A percentile compares a stretch with the other conserved stretches of the same genome.
Evolutionary conservation across 2,329 filamentous ascomycete species (phyloP).

Genomic region (Ophiostoma sp.): DNA sequence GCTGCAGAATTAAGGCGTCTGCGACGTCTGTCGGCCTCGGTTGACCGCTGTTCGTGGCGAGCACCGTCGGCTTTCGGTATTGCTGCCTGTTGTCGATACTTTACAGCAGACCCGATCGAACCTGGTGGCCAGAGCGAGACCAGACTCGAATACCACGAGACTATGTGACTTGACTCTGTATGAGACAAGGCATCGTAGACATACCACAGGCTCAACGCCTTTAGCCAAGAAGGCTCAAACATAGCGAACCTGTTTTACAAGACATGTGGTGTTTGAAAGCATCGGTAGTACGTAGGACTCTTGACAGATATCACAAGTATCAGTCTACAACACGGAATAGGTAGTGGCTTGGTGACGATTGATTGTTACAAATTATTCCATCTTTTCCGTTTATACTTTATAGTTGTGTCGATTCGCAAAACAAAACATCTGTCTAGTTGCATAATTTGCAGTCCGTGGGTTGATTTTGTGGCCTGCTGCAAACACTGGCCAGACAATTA

Average conservation of each 20-base stretch:
- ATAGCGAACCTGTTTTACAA: not conserved
- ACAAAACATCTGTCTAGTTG: not conserved
- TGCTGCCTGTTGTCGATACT: too few species aligned
- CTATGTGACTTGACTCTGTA: not conserved
- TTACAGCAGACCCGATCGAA: too few species aligned
- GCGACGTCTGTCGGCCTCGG: too few species aligned
- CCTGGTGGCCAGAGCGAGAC: too few species aligned
- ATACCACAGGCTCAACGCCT: not conserved
- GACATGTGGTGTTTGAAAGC: not conserved
- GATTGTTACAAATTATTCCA: not conserved
- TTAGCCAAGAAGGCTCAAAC: not conserved
- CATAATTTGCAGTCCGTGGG: not conserved
- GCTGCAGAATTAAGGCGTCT: too few species aligned
- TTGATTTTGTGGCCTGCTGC: not conserved
- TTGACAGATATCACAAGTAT: not conserved
- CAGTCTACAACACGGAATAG: not conserved
- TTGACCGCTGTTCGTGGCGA: too few species aligned
- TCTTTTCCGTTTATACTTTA: not conserved
- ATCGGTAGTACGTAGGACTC: not conserved
- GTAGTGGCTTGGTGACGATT: not conserved
- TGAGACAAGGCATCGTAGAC: not conserved
- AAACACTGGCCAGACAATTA: slow-evolving; percentile 4
- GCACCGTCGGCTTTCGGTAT: too few species aligned
- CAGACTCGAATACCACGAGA: not conserved
- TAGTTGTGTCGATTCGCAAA: not conserved